Conservation (phyloP, 176 grass and related monocot genomes). For the Phyllostachys edulis region DNA sequence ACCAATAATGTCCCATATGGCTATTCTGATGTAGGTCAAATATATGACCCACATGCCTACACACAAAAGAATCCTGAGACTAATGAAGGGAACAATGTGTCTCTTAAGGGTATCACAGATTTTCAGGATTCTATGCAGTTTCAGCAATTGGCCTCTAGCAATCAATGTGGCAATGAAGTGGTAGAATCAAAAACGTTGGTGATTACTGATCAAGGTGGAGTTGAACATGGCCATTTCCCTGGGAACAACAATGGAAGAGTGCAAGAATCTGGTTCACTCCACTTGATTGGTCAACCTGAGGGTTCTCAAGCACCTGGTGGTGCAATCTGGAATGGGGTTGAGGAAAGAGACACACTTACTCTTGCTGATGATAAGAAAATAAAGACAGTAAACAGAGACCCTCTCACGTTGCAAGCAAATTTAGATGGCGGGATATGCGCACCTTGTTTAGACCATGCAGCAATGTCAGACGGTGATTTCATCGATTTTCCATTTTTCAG, state of each 20-base stretch:
- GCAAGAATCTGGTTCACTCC: constrained; percentile 25
- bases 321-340: constrained; percentile 41
- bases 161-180: constrained; percentile 39
- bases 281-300: constrained; percentile 29
- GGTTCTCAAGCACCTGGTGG: constrained; percentile 44
- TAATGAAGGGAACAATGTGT: constrained; percentile 30
- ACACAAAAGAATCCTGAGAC: constrained; percentile 39
- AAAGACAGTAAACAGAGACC: constrained; percentile 33
- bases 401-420: constrained; percentile 38
- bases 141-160: constrained; percentile 40
- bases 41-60: constrained; percentile 47
- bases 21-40: constrained; percentile 44
- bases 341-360: constrained; percentile 25
- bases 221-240: constrained; percentile 31
- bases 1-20: constrained; percentile 36
- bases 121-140: constrained; percentile 46
- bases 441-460: constrained; percentile 39
- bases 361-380: constrained; percentile 44
- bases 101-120: constrained; percentile 45
- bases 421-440: constrained; percentile 39
- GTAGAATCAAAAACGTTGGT: constrained; percentile 41
- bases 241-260: constrained; percentile 24
- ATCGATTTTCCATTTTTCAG: constrained; percentile 64
- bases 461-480: constrained; percentile 49
- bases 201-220: constrained; percentile 37